Conservation (phyloP, 169 alveolate genomes). For the Eimeria nieschulzi region DNA sequence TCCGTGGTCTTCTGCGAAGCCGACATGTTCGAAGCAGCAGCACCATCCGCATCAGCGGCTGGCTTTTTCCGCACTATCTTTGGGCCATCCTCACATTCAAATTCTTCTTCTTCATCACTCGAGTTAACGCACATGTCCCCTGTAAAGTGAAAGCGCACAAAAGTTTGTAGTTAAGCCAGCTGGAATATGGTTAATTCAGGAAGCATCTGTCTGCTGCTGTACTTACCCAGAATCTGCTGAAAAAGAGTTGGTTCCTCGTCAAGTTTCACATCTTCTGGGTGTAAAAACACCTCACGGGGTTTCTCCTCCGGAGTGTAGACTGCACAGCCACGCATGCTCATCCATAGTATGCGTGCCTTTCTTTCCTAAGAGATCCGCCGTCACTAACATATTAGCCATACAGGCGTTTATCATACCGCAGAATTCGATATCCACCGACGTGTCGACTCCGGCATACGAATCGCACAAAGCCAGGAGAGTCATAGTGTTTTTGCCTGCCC, state of each 20-base stretch:
- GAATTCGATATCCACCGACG: slow-evolving; percentile 59
- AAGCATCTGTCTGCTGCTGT: neutral
- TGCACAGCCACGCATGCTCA: slow-evolving; percentile 23
- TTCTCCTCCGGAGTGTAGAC: slow-evolving; percentile 74
- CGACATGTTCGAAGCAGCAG: slow-evolving; percentile 21
- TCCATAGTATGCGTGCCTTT: neutral
- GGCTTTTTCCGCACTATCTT: slow-evolving; percentile 52
- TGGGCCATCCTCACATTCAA: slow-evolving; percentile 65
- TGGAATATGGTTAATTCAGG: neutral
- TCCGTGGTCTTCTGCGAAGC: slow-evolving; percentile 8
- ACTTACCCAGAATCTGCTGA: slow-evolving; percentile 78
- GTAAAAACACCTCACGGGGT: slow-evolving; percentile 72
- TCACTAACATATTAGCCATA: no score
- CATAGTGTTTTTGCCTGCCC: slow-evolving; percentile 70
- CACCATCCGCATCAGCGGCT: slow-evolving; percentile 40
- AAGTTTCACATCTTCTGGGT: slow-evolving; percentile 74
- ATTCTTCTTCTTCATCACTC: slow-evolving; percentile 72
- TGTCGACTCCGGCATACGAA: slow-evolving; percentile 76
- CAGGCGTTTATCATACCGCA: slow-evolving; percentile 28
- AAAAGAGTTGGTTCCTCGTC: slow-evolving; percentile 76
- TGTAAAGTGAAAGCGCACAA: slow-evolving; percentile 3
- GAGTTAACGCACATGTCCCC: slow-evolving; percentile 66
- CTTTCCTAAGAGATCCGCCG: neutral
- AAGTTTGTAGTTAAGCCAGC: neutral
- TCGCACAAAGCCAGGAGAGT: slow-evolving; percentile 71